Evolutionary conservation across 257 asterid genomes (phyloP), one percentile per base, ranked within the genome.

Genomic region (Paraleonurus japonicus): DNA sequence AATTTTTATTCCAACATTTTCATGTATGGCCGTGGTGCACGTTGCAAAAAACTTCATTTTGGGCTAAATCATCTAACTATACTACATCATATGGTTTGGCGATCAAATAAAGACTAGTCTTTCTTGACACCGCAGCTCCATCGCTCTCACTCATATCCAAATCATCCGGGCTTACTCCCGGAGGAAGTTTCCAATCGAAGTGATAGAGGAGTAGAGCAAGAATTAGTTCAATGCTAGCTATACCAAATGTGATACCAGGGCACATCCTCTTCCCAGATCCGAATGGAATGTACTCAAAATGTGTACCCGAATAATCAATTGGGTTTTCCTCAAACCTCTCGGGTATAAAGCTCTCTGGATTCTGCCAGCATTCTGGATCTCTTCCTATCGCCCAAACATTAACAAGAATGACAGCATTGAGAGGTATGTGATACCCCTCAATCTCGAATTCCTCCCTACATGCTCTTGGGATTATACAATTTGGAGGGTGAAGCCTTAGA

Each of bases 181-280:
- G 45, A 7, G 76, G 70, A 3, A 71, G 61, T 8, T 48, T 23
- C 76, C 76, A 71, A 12, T 71, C 53, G 3, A 45, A 71, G 22
- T 60, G 33, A 24, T 61, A 71, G 4, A 71, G 62, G 10, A 71
- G 37, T 7, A 20, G 61, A 0, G 69, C 76, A 1, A 71, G 51
- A 19, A 64, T n/a, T 3, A 61, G 17, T 12, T 71, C 76, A 1
- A 61, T 19, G 16, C 26, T 60, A 0, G 69, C 76, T 1, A 71
- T 12, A 2, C 61, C 75, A 12, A 71, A 71, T 30, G 32, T 11
- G 2, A 71, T 43, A 1, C 75, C 75, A 3, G 76, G 76, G 60
- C 76, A 71, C 12, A 71, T 71, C 39, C 69, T 61, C 69, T 47
- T 60, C 48, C 76, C 76, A 1, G 76, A 13, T 17, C 76, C 76